Evolutionary conservation across 495 filamentous ascomycete genomes (phyloP).

Genomic region (Tuber calosporum): DNA sequence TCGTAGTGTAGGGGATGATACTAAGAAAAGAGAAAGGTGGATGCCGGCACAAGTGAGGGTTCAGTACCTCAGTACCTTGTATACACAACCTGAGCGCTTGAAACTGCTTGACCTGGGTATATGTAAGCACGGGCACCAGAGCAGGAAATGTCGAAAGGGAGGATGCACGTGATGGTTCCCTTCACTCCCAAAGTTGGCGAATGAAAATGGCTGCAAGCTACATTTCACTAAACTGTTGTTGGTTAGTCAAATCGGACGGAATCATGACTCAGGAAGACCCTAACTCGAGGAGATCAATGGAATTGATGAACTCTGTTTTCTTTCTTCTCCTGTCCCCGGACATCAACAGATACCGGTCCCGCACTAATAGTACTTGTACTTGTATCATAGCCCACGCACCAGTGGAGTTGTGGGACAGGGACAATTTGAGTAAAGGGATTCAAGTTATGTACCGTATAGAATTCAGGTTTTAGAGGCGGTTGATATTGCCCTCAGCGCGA

Average conservation of each 20-base stretch:
- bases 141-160: neutral
- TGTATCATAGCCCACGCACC: neutral
- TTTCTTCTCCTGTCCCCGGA: neutral
- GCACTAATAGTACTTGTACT: too few relatives aligned
- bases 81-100: neutral
- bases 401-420: neutral
- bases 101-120: neutral
- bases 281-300: neutral
- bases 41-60: neutral
- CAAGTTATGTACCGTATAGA: neutral
- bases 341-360: neutral
- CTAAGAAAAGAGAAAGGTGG: slow-evolving; percentile 7
- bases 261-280: neutral
- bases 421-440: neutral
- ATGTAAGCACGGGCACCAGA: neutral
- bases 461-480: neutral
- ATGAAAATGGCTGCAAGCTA: neutral
- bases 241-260: neutral
- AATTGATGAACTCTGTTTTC: neutral
- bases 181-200: neutral
- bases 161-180: neutral
- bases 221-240: neutral
- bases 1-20: slow-evolving; percentile 2
- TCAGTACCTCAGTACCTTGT: neutral
- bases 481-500: neutral